phyloP scores from a whole-genome alignment of 192 early-diverging fungal species.

The Lunasporangiospora selenospora region DNA sequence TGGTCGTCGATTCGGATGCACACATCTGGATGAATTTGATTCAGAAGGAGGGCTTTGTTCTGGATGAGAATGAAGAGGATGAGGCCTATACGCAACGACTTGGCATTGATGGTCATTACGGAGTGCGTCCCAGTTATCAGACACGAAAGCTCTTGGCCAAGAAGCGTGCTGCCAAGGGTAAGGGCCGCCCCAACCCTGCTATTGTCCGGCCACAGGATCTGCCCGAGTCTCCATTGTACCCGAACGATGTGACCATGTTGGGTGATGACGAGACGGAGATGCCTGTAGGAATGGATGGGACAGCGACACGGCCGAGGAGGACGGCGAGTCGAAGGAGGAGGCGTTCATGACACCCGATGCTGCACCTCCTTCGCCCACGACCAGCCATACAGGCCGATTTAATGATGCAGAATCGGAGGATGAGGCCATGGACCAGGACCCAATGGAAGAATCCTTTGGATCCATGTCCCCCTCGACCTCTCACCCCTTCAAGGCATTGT shows the following conservation, averaged over 20 bases:
- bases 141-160: slow-evolving; percentile 25
- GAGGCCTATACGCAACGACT: slow-evolving; percentile 44
- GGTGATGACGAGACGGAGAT: slow-evolving; percentile 34
- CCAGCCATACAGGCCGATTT: slow-evolving; percentile 40
- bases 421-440: slow-evolving; percentile 25
- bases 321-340: slow-evolving; percentile 48
- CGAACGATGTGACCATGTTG: slow-evolving; percentile 44
- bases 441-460: slow-evolving; percentile 41
- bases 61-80: slow-evolving; percentile 49
- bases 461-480: slow-evolving; percentile 34
- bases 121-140: slow-evolving; percentile 35
- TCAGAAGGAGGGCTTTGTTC: slow-evolving; percentile 51
- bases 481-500: slow-evolving; percentile 82
- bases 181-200: slow-evolving; percentile 17
- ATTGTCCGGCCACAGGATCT: slow-evolving; percentile 28
- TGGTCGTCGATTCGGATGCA: slow-evolving; percentile 75
- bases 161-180: slow-evolving; percentile 21
- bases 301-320: slow-evolving; percentile 50
- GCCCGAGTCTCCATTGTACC: slow-evolving; percentile 37
- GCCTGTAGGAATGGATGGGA: slow-evolving; percentile 26
- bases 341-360: slow-evolving; percentile 34
- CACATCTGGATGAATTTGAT: slow-evolving; percentile 56
- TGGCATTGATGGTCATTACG: slow-evolving; percentile 46
- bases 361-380: slow-evolving; percentile 21
- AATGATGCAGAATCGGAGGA: slow-evolving; percentile 38